Evolutionary conservation across 176 grass and related monocot species (phyloP), one percentile per base, ranked within the genome.

Genomic region (Elaeis guineensis): DNA sequence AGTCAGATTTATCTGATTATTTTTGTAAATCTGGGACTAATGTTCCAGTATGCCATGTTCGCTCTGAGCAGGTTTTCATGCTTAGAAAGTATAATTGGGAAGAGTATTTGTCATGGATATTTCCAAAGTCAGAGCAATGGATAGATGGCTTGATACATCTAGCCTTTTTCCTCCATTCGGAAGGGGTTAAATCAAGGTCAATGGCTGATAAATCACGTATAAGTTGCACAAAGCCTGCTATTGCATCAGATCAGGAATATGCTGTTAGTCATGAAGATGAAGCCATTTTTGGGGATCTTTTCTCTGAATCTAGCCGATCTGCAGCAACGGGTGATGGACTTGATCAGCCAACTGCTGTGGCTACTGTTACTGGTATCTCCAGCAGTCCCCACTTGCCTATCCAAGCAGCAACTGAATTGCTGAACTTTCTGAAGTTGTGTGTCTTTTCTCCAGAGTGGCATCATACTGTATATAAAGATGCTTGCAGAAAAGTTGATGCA

Each of bases 221-320:
- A 63, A 63, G 30, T 75, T 85, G 74, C 69, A 62, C 67, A 51
- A 91, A 91, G 78, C 75, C 83, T 74, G 63, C 69, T 66, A 17
- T 66, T 69, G 58, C 79, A 69, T 82, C 83, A 70, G 92, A 97
- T 70, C 74, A 75, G 58, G 92, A 97, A 50, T 82, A 65, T 68
- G 72, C 80, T 65, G 65, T 61, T 49, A 85, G 75, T 63, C 92
- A 91, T n/a, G 92, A 97, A 63, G 92, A 97, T 68, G 92, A 97
- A 50, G 92, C 87, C 57, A 79, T 91, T 44, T 97, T 97, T 67
- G 92, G 87, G 26, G 77, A 97, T 74, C 84, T 97, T 61, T 97
- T 97, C 85, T 66, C 87, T 59, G 87, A 97, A 87, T 73, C 85
- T 48, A 56, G 57, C 64, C 83, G 70, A 17, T 76, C 87, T 26